Evolutionary conservation across 805 yeast species (phyloP).

Genomic region (Zygosaccharomyces bailii): DNA sequence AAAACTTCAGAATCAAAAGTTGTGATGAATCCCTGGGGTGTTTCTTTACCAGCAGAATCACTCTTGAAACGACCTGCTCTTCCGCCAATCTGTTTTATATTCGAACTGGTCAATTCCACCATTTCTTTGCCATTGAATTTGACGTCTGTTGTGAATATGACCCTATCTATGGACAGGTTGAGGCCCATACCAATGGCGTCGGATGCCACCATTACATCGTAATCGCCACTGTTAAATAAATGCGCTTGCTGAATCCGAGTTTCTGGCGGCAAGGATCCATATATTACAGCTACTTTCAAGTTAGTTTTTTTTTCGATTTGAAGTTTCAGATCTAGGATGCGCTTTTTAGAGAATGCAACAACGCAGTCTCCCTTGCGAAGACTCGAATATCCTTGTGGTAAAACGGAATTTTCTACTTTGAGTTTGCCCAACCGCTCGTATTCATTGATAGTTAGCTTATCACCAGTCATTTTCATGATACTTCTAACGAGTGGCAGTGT

Average conservation of each 20-base stretch:
- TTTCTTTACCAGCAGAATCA: conserved; percentile 7
- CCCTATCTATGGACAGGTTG: conserved; percentile 76
- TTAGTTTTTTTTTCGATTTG: conserved; percentile 62
- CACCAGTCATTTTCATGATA: conserved; percentile 71
- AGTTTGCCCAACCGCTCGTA: conserved; percentile 77
- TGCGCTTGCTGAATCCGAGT: conserved; percentile 81
- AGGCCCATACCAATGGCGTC: conserved; percentile 99
- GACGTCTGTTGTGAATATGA: conserved; percentile 62
- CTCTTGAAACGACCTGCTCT: conserved; percentile 81
- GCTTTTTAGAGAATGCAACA: conserved; percentile 76
- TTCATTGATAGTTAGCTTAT: conserved; percentile 62
- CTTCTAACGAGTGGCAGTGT: conserved; percentile 64
- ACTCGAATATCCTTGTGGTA: conserved; percentile 28
- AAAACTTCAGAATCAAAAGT: conserved; percentile 48
- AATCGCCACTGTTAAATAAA: conserved; percentile 72
- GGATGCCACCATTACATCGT: conserved; percentile 85
- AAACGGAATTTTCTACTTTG: conserved; percentile 45
- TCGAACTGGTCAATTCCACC: conserved; percentile 53
- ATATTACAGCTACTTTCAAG: conserved; percentile 78
- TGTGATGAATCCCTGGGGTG: conserved; percentile 49
- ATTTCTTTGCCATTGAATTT: conserved; percentile 68
- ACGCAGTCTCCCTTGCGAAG: conserved; percentile 74
- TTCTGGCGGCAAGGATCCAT: conserved; percentile 96
- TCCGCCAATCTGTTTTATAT: conserved; percentile 90
- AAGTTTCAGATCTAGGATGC: conserved; percentile 65